These are phyloP conservation scores for Cyberlindnera mrakii DNA, from an alignment of 805 yeast species.

Conservation along the genomic window DNA sequence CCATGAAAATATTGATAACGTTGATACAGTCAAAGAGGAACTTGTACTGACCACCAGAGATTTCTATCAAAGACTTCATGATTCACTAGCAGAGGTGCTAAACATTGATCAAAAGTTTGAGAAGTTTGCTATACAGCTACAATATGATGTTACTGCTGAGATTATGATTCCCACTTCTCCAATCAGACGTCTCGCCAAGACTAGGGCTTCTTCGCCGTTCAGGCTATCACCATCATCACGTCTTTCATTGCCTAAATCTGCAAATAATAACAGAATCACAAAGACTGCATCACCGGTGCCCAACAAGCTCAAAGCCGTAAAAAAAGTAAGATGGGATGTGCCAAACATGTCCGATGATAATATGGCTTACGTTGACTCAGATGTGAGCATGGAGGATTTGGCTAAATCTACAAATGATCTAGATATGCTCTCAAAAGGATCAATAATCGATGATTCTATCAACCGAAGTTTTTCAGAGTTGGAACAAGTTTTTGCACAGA, in stretches of 20 bases:
- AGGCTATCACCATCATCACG: conserved; percentile 18
- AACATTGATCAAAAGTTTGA: conserved; percentile 32
- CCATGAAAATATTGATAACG: conserved; percentile 9
- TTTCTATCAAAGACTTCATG: conserved; percentile 19
- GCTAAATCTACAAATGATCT: conserved; percentile 18
- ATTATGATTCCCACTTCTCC: conserved; percentile 22
- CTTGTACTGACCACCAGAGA: conserved; percentile 13
- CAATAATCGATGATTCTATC: conserved; percentile 10
- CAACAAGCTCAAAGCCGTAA: conserved; percentile 21
- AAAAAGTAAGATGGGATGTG: conserved; percentile 44
- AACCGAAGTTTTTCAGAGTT: conserved; percentile 15
- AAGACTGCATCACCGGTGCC: conserved; percentile 15
- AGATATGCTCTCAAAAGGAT: conserved; percentile 10
- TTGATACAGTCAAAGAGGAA: conserved; percentile 13
- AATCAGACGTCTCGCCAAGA: conserved; percentile 17
- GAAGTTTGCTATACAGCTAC: conserved; percentile 24
- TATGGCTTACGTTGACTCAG: conserved; percentile 14
- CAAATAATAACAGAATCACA: conserved; percentile 6
- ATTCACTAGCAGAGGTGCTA: conserved; percentile 25
- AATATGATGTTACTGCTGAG: conserved; percentile 15
- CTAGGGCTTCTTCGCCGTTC: conserved; percentile 19
- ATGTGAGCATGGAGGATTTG: conserved; percentile 22
- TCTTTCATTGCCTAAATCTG: conserved; percentile 15
- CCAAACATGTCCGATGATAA: conserved; percentile 20
- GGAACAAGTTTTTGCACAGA: conserved; percentile 11